These are phyloP conservation scores for Penicillium sp. DNA, from an alignment of 2,329 filamentous ascomycete genomes.

Conservation along the genomic window DNA sequence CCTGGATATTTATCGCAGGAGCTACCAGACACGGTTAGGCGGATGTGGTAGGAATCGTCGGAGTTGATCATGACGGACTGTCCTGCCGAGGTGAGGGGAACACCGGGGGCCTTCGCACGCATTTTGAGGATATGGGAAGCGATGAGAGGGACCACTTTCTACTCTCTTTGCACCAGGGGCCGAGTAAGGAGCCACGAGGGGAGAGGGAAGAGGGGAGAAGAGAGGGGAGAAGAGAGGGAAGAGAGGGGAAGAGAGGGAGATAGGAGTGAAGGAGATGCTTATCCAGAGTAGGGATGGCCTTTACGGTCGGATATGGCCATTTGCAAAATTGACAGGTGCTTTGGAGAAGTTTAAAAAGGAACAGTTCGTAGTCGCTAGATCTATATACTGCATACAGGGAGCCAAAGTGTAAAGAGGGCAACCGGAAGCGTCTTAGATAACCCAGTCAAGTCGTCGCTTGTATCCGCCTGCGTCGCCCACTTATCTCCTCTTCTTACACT, in stretches of 20 bases:
- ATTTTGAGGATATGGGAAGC: slow-evolving; percentile 5
- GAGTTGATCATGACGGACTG: slow-evolving; percentile 21
- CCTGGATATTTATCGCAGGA: slow-evolving; percentile 41
- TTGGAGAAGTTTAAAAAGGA: not conserved
- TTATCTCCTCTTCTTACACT: slow-evolving; percentile 13
- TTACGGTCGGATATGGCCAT: slow-evolving; percentile 5
- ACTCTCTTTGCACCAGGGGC: not conserved
- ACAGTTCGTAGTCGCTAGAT: not conserved
- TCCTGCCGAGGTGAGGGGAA: slow-evolving; percentile 2
- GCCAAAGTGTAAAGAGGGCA: not conserved
- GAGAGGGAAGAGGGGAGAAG: slow-evolving; percentile 3
- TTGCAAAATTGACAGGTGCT: slow-evolving; percentile 6
- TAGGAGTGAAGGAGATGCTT: slow-evolving; percentile 10
- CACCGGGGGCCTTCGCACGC: slow-evolving; percentile 10
- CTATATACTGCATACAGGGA: not conserved
- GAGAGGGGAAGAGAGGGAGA: slow-evolving; percentile 6
- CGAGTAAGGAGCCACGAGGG: slow-evolving; percentile 19
- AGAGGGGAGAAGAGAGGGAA: not conserved
- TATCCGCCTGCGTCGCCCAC: slow-evolving; percentile 12
- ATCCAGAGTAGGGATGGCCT: slow-evolving; percentile 16
- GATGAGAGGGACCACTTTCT: slow-evolving; percentile 10
- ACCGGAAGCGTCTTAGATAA: slow-evolving; percentile 29
- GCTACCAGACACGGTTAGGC: slow-evolving; percentile 24
- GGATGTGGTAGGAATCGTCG: slow-evolving; percentile 30
- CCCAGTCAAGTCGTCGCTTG: slow-evolving; percentile 5